Conservation (phyloP, 1,139 yeast species). For the Pichia sp. region DNA sequence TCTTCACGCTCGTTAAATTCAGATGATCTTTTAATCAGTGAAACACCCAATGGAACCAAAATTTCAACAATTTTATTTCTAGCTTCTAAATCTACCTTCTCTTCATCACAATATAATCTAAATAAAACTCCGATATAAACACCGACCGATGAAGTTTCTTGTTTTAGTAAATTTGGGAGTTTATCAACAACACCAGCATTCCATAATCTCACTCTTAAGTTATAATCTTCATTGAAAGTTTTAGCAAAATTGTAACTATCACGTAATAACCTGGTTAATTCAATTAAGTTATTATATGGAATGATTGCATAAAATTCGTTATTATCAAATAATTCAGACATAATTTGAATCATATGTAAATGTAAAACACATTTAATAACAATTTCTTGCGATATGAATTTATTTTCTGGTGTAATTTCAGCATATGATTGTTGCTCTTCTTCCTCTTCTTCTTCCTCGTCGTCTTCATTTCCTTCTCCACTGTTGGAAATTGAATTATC, state of each 20-base stretch:
- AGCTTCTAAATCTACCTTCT: constrained; percentile 27
- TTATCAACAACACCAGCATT: constrained; percentile 90
- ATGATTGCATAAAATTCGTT: constrained; percentile 62
- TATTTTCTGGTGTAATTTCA: constrained; percentile 9
- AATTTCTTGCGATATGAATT: constrained; percentile 37
- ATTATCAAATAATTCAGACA: constrained; percentile 71
- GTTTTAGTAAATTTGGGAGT: constrained; percentile 83
- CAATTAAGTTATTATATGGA: constrained; percentile 58
- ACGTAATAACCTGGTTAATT: constrained; percentile 54
- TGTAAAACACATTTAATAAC: constrained; percentile 92
- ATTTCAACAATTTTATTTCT: constrained; percentile 43
- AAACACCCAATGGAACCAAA: constrained; percentile 65
- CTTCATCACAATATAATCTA: constrained; percentile 69
- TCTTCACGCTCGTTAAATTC: constrained; percentile 69
- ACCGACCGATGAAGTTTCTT: constrained; percentile 86
- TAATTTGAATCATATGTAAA: constrained; percentile 77
- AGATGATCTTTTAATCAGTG: constrained; percentile 63
- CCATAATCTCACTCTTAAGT: constrained; percentile 78
- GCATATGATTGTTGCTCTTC: constrained; percentile 12
- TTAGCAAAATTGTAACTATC: constrained; percentile 77
- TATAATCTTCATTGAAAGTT: constrained; percentile 82
- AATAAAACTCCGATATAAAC: constrained; percentile 78
- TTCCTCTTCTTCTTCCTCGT: constrained; percentile 21
- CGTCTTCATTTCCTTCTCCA: constrained; percentile 31
- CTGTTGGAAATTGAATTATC: constrained; percentile 26